These are phyloP conservation scores for Starmerella tilneyi DNA, from an alignment of 805 yeast genomes.

Conservation along the genomic window DNA sequence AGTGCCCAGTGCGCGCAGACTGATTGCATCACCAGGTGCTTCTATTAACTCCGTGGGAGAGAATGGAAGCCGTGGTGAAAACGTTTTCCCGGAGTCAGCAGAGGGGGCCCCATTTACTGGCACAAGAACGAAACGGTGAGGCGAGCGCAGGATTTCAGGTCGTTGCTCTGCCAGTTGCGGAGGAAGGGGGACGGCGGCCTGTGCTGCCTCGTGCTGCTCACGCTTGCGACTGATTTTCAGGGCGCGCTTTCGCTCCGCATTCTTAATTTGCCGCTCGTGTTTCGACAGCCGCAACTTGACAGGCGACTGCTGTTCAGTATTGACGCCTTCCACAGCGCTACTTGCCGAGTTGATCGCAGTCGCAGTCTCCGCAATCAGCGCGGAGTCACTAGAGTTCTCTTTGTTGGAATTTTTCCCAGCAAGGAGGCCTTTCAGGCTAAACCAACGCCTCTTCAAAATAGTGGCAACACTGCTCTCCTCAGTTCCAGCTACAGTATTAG, in stretches of 20 bases:
- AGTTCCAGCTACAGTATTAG: not conserved
- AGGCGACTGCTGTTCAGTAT: too few relatives aligned
- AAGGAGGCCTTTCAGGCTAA: not conserved
- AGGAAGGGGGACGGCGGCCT: conserved; percentile 2
- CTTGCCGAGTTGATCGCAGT: too few relatives aligned
- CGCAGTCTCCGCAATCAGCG: too few relatives aligned
- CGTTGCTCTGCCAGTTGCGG: conserved; percentile 24
- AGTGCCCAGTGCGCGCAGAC: conserved; percentile 1
- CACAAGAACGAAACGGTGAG: conserved; percentile 26
- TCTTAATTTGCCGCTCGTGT: not conserved
- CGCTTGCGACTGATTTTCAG: conserved; percentile 1
- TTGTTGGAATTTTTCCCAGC: not conserved
- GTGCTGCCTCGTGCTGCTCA: conserved; percentile 4
- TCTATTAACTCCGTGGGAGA: not conserved
- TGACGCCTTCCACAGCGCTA: not conserved
- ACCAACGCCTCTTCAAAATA: not conserved
- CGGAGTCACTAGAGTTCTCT: not conserved
- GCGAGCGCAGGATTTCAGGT: conserved; percentile 29
- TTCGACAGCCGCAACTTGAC: too few relatives aligned
- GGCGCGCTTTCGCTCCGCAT: not conserved
- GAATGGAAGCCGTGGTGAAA: conserved; percentile 24
- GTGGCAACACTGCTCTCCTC: too few relatives aligned
- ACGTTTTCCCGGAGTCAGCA: not conserved
- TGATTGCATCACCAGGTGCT: not conserved
- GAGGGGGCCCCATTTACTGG: conserved; percentile 14